Evolutionary conservation across 2,329 filamentous ascomycete genomes (phyloP), one percentile per base, ranked within the genome.

Genomic region (Botrytis aclada): DNA sequence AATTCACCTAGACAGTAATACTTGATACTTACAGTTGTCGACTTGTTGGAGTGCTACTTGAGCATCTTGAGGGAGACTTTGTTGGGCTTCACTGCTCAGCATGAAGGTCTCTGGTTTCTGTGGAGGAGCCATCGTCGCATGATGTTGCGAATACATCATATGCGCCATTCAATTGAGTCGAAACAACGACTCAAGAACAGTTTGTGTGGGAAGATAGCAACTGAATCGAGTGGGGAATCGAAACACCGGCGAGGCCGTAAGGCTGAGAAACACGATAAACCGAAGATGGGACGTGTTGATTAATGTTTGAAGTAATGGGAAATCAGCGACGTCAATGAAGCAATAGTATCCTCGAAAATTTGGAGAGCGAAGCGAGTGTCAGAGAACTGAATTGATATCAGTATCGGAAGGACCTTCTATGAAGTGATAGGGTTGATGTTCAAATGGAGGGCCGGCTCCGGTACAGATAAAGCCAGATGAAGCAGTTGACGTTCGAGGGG

Each of bases 81-180:
- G 94, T 85, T 98, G 95, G 75, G 96, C 95, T 85, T 98, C 95
- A 80, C 92, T 95, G 82, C 95, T 97, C 83, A 99, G 88, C 92
- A 99, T 95, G 82, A 99, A 99, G 58, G 96, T 98, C 87, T 99
- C 96, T 78, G 96, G 96, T 84, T 97, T 98, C 85, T 98, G 94
- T 76, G 93, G 93, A 80, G 93, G 92, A 79, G 93, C 92, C 93
- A 98, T 97, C 78, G 91, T 88, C 81, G 92, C 89, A 85, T 94
- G 92, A 85, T 94, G 92, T 73, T 81, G 80, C 78, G 91, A 88
- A 85, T 94, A 95, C 93, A 95, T 95, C 78, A 81, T 81, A 74
- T 81, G 79, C 74, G 80, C 78, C 78, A 79, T 80, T 79, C 79
- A 79, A 78, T 77, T 72, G 77, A 78, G 76, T 77, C 77, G 78